These are phyloP conservation scores for Alternaria arborescens DNA, from an alignment of 2,329 filamentous ascomycete species.

Conservation along the genomic window DNA sequence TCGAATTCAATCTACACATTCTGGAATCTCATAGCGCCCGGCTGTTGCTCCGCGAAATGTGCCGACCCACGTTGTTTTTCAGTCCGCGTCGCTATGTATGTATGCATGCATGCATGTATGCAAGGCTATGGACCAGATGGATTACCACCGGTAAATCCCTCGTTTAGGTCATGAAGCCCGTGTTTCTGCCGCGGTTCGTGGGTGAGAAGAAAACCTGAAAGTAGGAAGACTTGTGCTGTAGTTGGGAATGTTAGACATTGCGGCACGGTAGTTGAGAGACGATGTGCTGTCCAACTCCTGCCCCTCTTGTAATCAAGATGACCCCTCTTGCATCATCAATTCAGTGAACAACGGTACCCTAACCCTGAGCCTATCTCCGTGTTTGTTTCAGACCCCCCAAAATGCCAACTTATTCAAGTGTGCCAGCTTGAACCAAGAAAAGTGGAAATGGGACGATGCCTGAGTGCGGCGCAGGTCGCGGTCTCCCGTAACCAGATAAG, in stretches of 20 bases:
- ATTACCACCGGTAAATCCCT: neutral
- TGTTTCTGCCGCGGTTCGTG: neutral
- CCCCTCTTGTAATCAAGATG: neutral
- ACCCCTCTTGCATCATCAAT: slow-evolving; percentile 1
- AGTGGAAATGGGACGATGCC: neutral
- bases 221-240: neutral
- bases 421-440: neutral
- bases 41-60: neutral
- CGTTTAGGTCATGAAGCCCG: neutral
- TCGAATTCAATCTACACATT: neutral
- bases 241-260: neutral
- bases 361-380: neutral
- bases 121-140: neutral
- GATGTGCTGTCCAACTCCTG: neutral
- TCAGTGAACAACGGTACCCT: neutral
- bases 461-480: neutral
- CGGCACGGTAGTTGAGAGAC: neutral
- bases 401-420: neutral
- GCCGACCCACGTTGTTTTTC: neutral
- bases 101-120: neutral
- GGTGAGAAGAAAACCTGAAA: neutral
- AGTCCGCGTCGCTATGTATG: neutral
- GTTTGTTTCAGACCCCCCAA: neutral
- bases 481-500: neutral
- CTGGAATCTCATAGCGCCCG: neutral